Base-by-base conservation (phyloP, 805 yeast genomes). In the Jamesozyma gamospora region DNA sequence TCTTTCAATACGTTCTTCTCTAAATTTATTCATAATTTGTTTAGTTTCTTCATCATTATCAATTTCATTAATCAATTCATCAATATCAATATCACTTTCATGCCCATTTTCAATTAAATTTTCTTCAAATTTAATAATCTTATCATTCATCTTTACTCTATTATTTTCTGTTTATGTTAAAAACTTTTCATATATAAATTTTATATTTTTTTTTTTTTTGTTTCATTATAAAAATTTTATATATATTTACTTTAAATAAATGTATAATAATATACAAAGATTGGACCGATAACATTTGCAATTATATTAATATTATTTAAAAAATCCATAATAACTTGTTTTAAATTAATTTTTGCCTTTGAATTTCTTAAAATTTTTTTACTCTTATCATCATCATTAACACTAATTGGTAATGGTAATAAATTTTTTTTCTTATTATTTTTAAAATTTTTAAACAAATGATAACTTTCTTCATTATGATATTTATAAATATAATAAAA, bases 1-100 rank as follows among this genome's bases (percentile, higher is more conserved):
- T 48, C 81, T 76, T 40, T 76, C 71, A 37, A 82, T 62, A 27
- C 94, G 64, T 47, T 67, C 66, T 50, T 79, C 90, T 56, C 92
- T 65, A 50, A 77, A 80, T 16, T 61, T 65, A 3, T 65, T 55
- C 26, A 72, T 50, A 33, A 74, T 78, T 16, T 65, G 67, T 28
- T 71, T 73, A 30, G 32, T 34, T 33, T 77, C 75, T 30, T 77
- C 71, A 18, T 49, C 55, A 11, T 65, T 58, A 35, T 74, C 80
- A 29, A 75, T 55, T 26, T 73, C 67, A 26, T 69, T 73, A 19
- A 75, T 60, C 16, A 67, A 40, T 12, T 64, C 71, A 41, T 66
- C 70, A 7, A 70, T 60, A 27, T 65, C 67, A 4, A 34, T 42
- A 19, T 50, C 58, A 15, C 41, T 37, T 13, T 39, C 40, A 36